Evolutionary conservation across 2,329 filamentous ascomycete genomes (phyloP).

Genomic region (Paraphoma sp.): DNA sequence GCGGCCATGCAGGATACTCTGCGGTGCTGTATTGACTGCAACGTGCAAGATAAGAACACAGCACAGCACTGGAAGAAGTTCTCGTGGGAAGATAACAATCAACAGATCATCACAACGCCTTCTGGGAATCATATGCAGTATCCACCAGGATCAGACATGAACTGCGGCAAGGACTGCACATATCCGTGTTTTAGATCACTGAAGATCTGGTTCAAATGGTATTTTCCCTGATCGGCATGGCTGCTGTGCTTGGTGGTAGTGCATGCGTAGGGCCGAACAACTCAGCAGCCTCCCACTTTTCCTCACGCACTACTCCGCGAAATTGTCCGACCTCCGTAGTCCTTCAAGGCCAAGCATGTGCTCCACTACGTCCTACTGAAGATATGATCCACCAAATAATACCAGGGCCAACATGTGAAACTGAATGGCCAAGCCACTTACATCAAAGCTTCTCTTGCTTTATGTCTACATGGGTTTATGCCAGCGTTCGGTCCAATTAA

Average conservation of each 20-base stretch:
- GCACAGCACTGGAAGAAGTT: neutral
- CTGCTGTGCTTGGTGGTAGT: neutral
- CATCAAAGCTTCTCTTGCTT: too few relatives aligned
- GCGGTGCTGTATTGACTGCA: slow-evolving; percentile 2
- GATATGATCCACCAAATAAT: too few relatives aligned
- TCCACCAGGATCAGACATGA: neutral
- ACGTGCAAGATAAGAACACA: slow-evolving; percentile 1
- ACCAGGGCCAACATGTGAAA: too few relatives aligned
- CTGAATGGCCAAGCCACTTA: too few relatives aligned
- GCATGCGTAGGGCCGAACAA: neutral
- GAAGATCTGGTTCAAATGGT: neutral
- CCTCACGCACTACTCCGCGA: too few relatives aligned
- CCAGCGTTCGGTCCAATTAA: too few relatives aligned
- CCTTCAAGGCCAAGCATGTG: too few relatives aligned
- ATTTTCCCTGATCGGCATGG: neutral
- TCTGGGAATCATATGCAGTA: neutral
- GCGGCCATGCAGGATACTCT: neutral
- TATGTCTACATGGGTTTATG: too few relatives aligned
- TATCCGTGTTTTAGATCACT: neutral
- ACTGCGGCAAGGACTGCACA: neutral
- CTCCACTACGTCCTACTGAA: too few relatives aligned
- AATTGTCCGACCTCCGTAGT: too few relatives aligned
- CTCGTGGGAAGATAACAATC: slow-evolving; percentile 2
- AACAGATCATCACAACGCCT: neutral
- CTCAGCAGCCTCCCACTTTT: neutral